Evolutionary conservation across 768 basidiomycete species (phyloP), one percentile per base, ranked within the genome.

Genomic region (Gelatoporia subvermispora): DNA sequence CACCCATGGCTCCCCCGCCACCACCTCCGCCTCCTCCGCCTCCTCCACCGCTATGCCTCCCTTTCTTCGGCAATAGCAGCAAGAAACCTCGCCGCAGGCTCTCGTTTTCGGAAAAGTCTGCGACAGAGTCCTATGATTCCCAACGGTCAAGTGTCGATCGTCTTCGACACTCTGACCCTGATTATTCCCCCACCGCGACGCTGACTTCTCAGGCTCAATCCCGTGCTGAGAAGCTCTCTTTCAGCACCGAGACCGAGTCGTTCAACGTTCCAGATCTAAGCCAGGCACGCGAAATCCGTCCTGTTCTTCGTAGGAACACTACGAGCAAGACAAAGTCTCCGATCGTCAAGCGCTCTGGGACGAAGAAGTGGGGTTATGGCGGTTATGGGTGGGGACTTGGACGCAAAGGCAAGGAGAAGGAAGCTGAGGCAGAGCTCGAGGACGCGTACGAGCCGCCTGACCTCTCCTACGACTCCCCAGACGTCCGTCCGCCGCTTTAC

Each of bases 311-410:
- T 13, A 45, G 53, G 11, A 55, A 51, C 42, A 56, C 58, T 21
- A 54, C 58, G 10, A 45, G 35, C n/a, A 36, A 40, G 35, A 43
- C n/a, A 25, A 45, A 43, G 45, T 41, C 40, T 18, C 43, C 47
- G 34, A 36, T 35, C 47, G 55, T 41, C 45, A 48, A 42, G 17
- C 51, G 52, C 40, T 43, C 68, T 10, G 53, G 62, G 1, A 66
- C 75, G 35, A 66, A 65, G 40, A 60, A 60, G 47, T 59, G 56
- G 54, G 79, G 70, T 60, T 82, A 77, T 75, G 81, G 76, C 74
- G 85, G 84, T n/a, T 86, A 84, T 63, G 83, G 84, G 35, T 83
- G 82, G 80, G 83, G 83, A 0, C 44, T 78, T 35, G 83, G 84
- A 38, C 81, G 72, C 68, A 64, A 61, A 48, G 60, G 61, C 43